Conservation (phyloP, 345 rosid genomes). For the Dipteronia sinensis region DNA sequence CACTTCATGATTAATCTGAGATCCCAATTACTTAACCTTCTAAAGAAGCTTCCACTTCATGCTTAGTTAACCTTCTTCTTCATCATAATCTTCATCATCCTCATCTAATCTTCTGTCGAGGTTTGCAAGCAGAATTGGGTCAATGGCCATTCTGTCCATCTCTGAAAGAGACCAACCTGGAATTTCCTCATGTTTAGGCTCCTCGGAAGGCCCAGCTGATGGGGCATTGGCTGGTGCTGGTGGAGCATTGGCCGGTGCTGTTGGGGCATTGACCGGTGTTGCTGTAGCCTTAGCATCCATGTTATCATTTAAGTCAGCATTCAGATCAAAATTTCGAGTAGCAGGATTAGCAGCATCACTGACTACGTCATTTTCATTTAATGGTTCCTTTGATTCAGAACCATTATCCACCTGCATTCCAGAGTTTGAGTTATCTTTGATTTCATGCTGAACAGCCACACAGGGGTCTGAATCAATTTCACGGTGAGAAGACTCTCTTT, state of each 20-base stretch:
- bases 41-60: neutral
- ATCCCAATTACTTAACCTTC: conserved; percentile 23
- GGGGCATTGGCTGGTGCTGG: conserved; percentile 13
- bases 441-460: conserved; percentile 33
- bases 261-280: conserved; percentile 8
- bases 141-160: conserved; percentile 79
- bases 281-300: conserved; percentile 38
- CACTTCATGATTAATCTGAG: neutral
- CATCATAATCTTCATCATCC: conserved; percentile 96
- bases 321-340: conserved; percentile 75
- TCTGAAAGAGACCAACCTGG: conserved; percentile 92
- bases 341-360: conserved; percentile 48
- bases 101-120: conserved; percentile 72
- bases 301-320: conserved; percentile 58
- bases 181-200: conserved; percentile 67
- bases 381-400: conserved; percentile 44
- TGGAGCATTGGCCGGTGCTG: conserved; percentile 26
- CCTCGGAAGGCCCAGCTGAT: conserved; percentile 40
- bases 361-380: conserved; percentile 41
- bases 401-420: conserved; percentile 42
- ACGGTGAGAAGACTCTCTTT: conserved; percentile 67
- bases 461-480: conserved; percentile 60
- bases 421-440: conserved; percentile 26
- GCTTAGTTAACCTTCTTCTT: conserved; percentile 76
- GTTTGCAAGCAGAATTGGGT: conserved; percentile 78